phyloP scores from a whole-genome alignment of 176 grass and related monocot genomes.

The Bolboschoenus planiculmis region DNA sequence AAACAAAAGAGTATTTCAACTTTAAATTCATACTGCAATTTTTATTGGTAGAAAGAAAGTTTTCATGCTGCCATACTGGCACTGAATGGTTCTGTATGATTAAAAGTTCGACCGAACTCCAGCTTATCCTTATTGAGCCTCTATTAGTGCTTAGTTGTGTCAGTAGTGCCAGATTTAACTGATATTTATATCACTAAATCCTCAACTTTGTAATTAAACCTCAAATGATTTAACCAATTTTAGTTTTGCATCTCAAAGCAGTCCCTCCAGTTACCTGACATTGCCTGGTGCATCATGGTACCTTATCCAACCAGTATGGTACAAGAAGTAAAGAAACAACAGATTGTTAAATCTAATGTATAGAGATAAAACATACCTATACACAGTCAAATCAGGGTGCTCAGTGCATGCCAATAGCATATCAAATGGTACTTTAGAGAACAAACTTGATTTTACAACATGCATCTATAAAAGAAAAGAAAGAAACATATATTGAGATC shows the following conservation, averaged over 20 bases:
- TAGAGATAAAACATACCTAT: neutral
- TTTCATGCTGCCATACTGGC: neutral
- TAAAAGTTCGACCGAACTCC: neutral
- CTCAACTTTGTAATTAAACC: neutral
- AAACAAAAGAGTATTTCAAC: constrained; percentile 4
- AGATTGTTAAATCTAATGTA: neutral
- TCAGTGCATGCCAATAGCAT: constrained; percentile 7
- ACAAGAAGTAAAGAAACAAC: too few species aligned
- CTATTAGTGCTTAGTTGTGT: neutral
- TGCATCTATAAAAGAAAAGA: neutral
- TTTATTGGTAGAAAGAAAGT: neutral
- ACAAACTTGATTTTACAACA: neutral
- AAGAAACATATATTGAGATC: neutral
- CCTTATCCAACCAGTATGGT: neutral
- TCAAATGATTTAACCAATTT: neutral
- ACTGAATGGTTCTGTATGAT: neutral
- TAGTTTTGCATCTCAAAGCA: neutral
- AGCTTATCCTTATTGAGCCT: neutral
- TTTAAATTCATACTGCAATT: neutral
- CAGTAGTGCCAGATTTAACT: too few species aligned
- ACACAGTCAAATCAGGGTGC: constrained; percentile 11
- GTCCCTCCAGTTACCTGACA: neutral
- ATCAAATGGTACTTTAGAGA: constrained; percentile 1
- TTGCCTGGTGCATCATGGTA: neutral
- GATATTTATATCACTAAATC: neutral